A percentile compares a stretch with the other conserved stretches of the same genome.
These are phyloP conservation scores for Camellia oleifera DNA, from an alignment of 179 eudicot species.

Conservation along the genomic window DNA sequence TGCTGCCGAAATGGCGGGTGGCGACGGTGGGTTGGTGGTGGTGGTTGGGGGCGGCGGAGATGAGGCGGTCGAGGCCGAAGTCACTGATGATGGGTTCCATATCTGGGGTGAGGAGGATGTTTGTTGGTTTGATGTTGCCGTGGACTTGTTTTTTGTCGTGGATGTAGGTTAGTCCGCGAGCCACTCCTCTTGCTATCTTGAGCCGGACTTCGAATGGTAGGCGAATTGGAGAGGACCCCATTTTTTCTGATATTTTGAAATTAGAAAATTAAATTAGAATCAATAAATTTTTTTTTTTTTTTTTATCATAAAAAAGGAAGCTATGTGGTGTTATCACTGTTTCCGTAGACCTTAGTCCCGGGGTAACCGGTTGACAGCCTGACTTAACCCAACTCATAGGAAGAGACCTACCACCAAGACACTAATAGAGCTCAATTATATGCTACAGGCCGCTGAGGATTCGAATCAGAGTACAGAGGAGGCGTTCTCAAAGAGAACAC, in stretches of 20 bases:
- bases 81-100: constrained; percentile 80
- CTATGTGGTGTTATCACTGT: too few species aligned
- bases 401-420: too few species aligned
- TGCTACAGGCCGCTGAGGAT: too few species aligned
- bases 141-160: constrained; percentile 94
- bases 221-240: constrained; percentile 67
- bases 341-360: too few species aligned
- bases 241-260: constrained; percentile 45
- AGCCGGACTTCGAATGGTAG: constrained; percentile 61
- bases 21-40: constrained; percentile 38
- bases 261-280: background rate
- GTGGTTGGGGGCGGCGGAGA: constrained; percentile 33
- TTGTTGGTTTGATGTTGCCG: constrained; percentile 84
- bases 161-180: constrained; percentile 68
- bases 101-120: constrained; percentile 72
- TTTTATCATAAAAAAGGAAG: too few species aligned
- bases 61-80: constrained; percentile 68
- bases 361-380: too few species aligned
- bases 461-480: too few species aligned
- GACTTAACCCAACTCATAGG: too few species aligned
- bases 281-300: too few species aligned
- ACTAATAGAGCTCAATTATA: too few species aligned
- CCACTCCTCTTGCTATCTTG: constrained; percentile 81
- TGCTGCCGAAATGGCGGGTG: constrained; percentile 82
- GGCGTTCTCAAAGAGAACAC: too few species aligned